Percentiles rank a stretch among this genome's conserved stretches.
Conservation (phyloP, 768 basidiomycete species). For the Boletus sensibilis region DNA sequence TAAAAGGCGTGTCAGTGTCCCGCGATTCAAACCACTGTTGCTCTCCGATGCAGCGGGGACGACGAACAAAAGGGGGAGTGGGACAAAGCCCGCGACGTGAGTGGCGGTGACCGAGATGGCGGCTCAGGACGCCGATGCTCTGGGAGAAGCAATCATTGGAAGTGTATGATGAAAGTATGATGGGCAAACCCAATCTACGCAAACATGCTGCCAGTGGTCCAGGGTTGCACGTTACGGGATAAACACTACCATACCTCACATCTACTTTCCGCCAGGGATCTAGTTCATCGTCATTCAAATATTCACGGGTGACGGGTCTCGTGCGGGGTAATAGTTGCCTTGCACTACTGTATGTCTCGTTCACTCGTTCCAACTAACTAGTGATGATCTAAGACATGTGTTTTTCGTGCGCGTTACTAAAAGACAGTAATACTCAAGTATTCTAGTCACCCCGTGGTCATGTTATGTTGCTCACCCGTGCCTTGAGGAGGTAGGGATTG, state of each 20-base stretch:
- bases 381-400: conserved; percentile 7
- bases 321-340: neutral
- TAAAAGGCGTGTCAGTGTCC: conserved; percentile 14
- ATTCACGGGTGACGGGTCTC: no score
- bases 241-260: neutral
- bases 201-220: no score
- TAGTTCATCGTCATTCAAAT: neutral
- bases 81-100: neutral
- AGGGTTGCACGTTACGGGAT: no score
- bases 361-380: neutral
- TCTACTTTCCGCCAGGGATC: neutral
- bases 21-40: conserved; percentile 18
- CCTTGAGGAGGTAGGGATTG: neutral
- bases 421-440: neutral
- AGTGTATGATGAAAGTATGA: conserved; percentile 23
- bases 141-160: conserved; percentile 36
- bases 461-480: neutral
- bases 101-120: neutral
- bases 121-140: conserved; percentile 21
- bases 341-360: neutral
- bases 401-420: conserved; percentile 1
- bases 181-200: no score
- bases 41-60: neutral
- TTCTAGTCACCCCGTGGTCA: neutral
- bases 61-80: conserved; percentile 1